A percentile compares a stretch with the other conserved stretches of the same genome.
phyloP scores from a whole-genome alignment of 768 basidiomycete species.

The Lentinula lateritia region DNA sequence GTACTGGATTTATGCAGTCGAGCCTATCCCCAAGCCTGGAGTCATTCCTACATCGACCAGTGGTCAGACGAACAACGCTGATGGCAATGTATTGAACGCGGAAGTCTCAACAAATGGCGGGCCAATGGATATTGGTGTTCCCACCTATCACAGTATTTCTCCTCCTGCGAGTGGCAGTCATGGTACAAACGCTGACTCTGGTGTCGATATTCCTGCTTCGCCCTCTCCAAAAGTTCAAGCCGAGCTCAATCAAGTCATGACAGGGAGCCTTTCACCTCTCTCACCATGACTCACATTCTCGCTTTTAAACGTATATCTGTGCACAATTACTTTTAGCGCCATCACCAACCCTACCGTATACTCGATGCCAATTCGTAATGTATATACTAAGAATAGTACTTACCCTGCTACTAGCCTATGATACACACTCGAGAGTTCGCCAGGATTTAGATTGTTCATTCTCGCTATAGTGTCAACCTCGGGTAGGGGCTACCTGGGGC shows the following conservation, averaged over 20 bases:
- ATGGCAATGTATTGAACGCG: conserved; percentile 10
- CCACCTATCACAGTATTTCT: conserved; percentile 7
- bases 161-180: conserved; percentile 12
- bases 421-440: not conserved
- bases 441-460: not conserved
- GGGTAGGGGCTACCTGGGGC: conserved; percentile 1
- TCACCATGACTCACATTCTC: conserved; percentile 23
- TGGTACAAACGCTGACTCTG: conserved; percentile 3
- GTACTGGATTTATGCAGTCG: conserved; percentile 87
- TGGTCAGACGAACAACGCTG: conserved; percentile 17
- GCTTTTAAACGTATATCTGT: not conserved
- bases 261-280: conserved; percentile 39
- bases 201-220: conserved; percentile 1
- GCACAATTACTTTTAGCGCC: not conserved
- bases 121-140: conserved; percentile 13
- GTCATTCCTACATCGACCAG: conserved; percentile 17
- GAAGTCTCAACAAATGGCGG: conserved; percentile 17
- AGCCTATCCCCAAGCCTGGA: conserved; percentile 41
- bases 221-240: not conserved
- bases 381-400: not conserved
- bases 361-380: not conserved
- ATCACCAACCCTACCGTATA: not conserved
- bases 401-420: not conserved
- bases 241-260: conserved; percentile 27
- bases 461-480: not conserved